Evolutionary conservation across 148 eudicot species (phyloP).

Genomic region (Mesembryanthemum crystallinum): DNA sequence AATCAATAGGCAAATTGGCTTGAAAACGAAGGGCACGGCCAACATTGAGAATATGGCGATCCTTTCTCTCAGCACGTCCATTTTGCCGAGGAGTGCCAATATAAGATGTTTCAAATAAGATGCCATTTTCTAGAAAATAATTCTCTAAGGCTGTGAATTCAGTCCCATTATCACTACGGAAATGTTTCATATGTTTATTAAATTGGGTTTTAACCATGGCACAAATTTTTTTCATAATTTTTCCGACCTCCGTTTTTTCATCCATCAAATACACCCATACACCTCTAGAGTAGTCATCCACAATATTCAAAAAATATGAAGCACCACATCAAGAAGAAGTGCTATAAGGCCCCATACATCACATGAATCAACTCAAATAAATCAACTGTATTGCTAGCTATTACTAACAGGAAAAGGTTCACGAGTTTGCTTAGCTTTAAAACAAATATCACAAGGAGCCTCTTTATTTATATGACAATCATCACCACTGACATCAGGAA

Average conservation of each 20-base stretch:
- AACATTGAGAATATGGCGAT: not conserved
- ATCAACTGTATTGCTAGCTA: too few relatives aligned
- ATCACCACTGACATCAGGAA: not conserved
- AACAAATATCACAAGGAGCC: not conserved
- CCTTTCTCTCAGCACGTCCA: not conserved
- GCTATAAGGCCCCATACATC: constrained; percentile 8
- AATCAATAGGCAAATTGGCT: not conserved
- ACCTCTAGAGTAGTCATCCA: not conserved
- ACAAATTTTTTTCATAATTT: not conserved
- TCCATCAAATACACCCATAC: constrained; percentile 6
- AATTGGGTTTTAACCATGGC: not conserved
- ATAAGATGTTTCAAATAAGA: constrained; percentile 4
- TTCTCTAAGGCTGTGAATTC: not conserved
- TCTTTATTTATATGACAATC: not conserved
- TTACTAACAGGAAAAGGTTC: not conserved
- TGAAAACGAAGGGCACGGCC: not conserved
- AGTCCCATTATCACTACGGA: constrained; percentile 12
- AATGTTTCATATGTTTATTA: too few relatives aligned
- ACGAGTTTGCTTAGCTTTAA: not conserved
- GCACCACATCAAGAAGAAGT: not conserved
- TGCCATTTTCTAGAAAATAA: constrained; percentile 1
- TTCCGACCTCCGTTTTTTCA: not conserved
- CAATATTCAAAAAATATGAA: not conserved
- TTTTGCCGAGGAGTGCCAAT: constrained; percentile 3
- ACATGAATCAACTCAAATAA: not conserved